These are phyloP conservation scores for Backusella tarrabulga DNA, from an alignment of 192 early-diverging fungal species.

Conservation along the genomic window DNA sequence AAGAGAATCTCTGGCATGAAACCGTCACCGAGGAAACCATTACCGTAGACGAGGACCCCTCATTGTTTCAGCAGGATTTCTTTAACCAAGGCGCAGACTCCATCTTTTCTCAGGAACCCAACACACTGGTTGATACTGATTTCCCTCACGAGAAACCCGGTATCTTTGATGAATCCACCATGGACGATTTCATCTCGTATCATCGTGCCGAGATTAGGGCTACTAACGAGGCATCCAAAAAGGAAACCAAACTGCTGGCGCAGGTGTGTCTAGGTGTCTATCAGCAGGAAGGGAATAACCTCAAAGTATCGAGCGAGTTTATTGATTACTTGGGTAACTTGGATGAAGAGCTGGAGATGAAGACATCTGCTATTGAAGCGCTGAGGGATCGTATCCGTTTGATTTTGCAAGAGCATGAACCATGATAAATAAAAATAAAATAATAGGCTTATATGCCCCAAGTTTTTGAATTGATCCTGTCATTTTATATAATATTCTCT, in stretches of 20 bases:
- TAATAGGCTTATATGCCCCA: background rate
- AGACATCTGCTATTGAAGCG: slow-evolving; percentile 37
- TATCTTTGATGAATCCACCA: slow-evolving; percentile 36
- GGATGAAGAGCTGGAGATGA: slow-evolving; percentile 44
- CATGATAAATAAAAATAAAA: background rate
- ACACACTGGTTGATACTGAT: background rate
- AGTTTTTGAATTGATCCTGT: too few species aligned
- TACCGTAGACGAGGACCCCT: background rate
- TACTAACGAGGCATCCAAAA: slow-evolving; percentile 57
- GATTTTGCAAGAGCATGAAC: slow-evolving; percentile 20
- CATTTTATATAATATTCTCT: too few species aligned
- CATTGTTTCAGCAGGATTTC: background rate
- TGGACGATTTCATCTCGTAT: slow-evolving; percentile 58
- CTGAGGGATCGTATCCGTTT: slow-evolving; percentile 31
- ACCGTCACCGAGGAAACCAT: background rate
- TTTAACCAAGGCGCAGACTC: background rate
- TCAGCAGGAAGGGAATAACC: slow-evolving; percentile 15
- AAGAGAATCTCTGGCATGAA: background rate
- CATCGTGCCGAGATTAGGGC: slow-evolving; percentile 68
- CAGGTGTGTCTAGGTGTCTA: slow-evolving; percentile 54
- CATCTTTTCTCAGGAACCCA: slow-evolving; percentile 1
- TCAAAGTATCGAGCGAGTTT: slow-evolving; percentile 32
- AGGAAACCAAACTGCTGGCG: slow-evolving; percentile 63
- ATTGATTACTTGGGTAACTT: slow-evolving; percentile 37
- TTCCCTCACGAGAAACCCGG: background rate